Base-by-base conservation (phyloP, 176 grass and related monocot species). In the Oryza longistaminata region DNA sequence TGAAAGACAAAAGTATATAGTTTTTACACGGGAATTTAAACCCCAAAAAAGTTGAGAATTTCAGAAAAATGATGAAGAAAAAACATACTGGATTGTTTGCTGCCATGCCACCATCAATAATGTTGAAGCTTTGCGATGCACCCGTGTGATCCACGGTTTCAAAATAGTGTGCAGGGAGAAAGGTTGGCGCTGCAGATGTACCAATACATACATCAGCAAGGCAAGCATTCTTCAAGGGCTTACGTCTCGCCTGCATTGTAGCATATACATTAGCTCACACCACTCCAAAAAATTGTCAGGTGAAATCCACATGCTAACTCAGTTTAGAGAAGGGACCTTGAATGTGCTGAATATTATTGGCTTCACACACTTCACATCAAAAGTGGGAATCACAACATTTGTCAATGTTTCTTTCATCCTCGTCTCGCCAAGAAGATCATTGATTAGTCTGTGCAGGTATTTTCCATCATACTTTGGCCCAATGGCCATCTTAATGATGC, bases 311-410 rank as follows among this genome's bases (percentile, higher is more conserved):
- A n/a, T 25, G 65, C 68, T 5, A 37, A 79, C 67, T 9, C 25
- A 73, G 64, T 66, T 64, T 17, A 39, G 21, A 73, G 68, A 26
- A 50, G 39, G 42, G 65, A 86, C 84, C 84, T 80, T 86, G 58
- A 80, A 86, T 80, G 84, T 80, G 84, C 76, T 86, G 83, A 91
- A 94, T 31, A 94, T 87, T 31, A 67, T 77, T 68, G 92, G 87
- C 50, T 91, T 73, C 31, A 89, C 68, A 55, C 75, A 22, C 35
- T 55, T 83, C 46, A 91, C 66, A 68, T 91, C 92, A 9, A 89
- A 94, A 64, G 92, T 87, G 11, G 89, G 89, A 49, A 91, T 89
- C 5, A 89, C 81, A 35, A 91, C 34, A 50, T 88, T 87, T n/a
- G 88, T 91, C 73, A 91, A 22, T 65, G 86, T 81, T 43, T 87